phyloP scores from a whole-genome alignment of 768 basidiomycete genomes.

The Coprinellus micaceus region DNA sequence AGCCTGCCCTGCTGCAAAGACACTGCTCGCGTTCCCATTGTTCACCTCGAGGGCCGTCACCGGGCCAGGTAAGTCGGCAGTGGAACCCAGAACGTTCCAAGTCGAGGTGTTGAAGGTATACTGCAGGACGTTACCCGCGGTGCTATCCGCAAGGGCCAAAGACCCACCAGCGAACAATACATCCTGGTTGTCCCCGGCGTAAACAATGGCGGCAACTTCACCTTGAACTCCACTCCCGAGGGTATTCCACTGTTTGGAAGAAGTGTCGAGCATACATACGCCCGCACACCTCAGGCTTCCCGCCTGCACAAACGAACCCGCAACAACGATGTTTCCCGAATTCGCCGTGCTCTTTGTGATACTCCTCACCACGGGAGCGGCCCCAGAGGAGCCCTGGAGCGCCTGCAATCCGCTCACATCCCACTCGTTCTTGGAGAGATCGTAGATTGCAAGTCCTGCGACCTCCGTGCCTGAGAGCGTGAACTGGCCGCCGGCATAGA shows the following conservation, averaged over 20 bases:
- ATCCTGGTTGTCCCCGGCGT: slow-evolving; percentile 74
- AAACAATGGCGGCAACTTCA: slow-evolving; percentile 72
- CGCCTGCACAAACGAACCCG: slow-evolving; percentile 81
- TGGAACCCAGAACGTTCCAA: slow-evolving; percentile 68
- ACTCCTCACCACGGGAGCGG: slow-evolving; percentile 63
- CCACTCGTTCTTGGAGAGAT: slow-evolving; percentile 67
- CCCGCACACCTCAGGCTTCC: slow-evolving; percentile 71
- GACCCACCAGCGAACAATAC: slow-evolving; percentile 77
- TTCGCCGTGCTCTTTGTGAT: slow-evolving; percentile 62
- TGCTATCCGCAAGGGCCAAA: slow-evolving; percentile 62
- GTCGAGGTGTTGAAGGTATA: slow-evolving; percentile 68
- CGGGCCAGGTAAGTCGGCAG: slow-evolving; percentile 74
- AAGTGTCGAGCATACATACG: slow-evolving; percentile 73
- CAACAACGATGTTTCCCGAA: slow-evolving; percentile 67
- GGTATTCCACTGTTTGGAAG: slow-evolving; percentile 69
- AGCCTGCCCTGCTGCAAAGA: slow-evolving; percentile 84
- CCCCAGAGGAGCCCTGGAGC: slow-evolving; percentile 52
- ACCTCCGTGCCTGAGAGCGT: slow-evolving; percentile 51
- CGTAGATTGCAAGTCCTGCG: slow-evolving; percentile 77
- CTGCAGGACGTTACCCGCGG: slow-evolving; percentile 66
- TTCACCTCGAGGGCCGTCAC: slow-evolving; percentile 88
- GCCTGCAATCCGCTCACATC: slow-evolving; percentile 52
- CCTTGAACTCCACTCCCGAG: slow-evolving; percentile 82
- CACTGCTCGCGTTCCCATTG: slow-evolving; percentile 70
- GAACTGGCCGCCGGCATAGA: slow-evolving; percentile 88